Conservation (phyloP, 768 basidiomycete genomes). For the Filobasidium wieringae region DNA sequence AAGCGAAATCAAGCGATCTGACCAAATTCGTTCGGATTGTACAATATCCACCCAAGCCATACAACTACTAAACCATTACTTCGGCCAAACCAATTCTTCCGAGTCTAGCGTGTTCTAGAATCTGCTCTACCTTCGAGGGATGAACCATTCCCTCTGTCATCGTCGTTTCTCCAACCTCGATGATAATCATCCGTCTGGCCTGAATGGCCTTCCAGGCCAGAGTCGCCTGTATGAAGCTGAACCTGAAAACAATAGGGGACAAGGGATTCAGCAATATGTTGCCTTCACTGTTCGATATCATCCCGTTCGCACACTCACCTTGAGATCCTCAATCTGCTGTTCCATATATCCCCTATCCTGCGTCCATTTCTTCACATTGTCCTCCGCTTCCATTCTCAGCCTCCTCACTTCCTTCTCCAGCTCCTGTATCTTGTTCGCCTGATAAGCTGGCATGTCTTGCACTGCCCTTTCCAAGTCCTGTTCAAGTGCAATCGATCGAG, state of each 20-base stretch:
- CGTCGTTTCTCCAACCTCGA: neutral
- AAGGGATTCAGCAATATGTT: neutral
- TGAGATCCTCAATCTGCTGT: conserved; percentile 1
- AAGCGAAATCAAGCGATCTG: too few species aligned
- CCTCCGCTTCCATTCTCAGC: neutral
- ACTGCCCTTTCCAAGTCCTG: neutral
- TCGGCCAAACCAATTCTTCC: too few species aligned
- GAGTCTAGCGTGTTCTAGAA: too few species aligned
- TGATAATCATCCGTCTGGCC: neutral
- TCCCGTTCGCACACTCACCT: neutral
- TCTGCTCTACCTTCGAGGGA: too few species aligned
- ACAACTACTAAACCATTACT: too few species aligned
- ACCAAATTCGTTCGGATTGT: too few species aligned
- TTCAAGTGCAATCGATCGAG: neutral
- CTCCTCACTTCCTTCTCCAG: neutral
- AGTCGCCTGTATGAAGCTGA: neutral
- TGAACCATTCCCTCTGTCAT: neutral
- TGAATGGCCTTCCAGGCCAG: neutral
- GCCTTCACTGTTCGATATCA: neutral
- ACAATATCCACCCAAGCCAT: too few species aligned
- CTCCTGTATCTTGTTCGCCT: neutral
- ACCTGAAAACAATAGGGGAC: neutral
- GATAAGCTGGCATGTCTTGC: neutral
- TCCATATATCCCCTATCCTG: conserved; percentile 7
- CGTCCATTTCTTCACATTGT: conserved; percentile 6